Evolutionary conservation across 2,329 filamentous ascomycete genomes (phyloP).

Genomic region (Aphanocladium album): DNA sequence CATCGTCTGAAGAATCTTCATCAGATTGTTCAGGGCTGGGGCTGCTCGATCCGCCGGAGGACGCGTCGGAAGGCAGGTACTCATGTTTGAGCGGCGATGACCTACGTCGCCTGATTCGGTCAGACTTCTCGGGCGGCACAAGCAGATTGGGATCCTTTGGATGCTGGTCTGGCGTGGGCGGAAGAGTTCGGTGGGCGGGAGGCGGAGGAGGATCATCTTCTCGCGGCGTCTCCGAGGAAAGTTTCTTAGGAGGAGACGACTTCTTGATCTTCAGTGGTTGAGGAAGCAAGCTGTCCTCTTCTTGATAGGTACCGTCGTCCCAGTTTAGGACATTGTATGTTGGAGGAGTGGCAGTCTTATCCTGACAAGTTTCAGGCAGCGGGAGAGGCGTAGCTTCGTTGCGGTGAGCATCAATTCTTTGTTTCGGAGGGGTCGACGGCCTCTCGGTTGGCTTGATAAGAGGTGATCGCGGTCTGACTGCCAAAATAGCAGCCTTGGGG

Average conservation of each 20-base stretch:
- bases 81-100: slow-evolving; percentile 97
- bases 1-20: slow-evolving; percentile 36
- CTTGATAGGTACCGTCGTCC: slow-evolving; percentile 23
- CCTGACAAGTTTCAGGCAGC: slow-evolving; percentile 18
- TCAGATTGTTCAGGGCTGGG: slow-evolving; percentile 51
- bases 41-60: slow-evolving; percentile 51
- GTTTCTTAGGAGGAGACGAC: slow-evolving; percentile 27
- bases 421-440: slow-evolving; percentile 29
- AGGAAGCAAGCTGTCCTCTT: slow-evolving; percentile 33
- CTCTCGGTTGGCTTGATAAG: slow-evolving; percentile 21
- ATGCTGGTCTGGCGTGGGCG: slow-evolving; percentile 28
- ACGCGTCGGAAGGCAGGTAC: slow-evolving; percentile 77
- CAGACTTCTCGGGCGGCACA: slow-evolving; percentile 24
- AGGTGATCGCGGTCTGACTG: slow-evolving; percentile 12
- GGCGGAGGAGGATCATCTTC: slow-evolving; percentile 54
- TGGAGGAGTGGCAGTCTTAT: slow-evolving; percentile 35
- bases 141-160: slow-evolving; percentile 21
- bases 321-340: slow-evolving; percentile 23
- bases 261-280: slow-evolving; percentile 31
- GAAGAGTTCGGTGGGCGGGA: slow-evolving; percentile 46
- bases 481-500: slow-evolving; percentile 3
- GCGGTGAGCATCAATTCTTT: slow-evolving; percentile 19
- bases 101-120: slow-evolving; percentile 60
- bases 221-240: too few relatives aligned
- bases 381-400: background rate